A percentile compares a stretch with the other conserved stretches of the same genome.
phyloP scores from a whole-genome alignment of 352 stramenopile species.

The Pythium coloratum region DNA sequence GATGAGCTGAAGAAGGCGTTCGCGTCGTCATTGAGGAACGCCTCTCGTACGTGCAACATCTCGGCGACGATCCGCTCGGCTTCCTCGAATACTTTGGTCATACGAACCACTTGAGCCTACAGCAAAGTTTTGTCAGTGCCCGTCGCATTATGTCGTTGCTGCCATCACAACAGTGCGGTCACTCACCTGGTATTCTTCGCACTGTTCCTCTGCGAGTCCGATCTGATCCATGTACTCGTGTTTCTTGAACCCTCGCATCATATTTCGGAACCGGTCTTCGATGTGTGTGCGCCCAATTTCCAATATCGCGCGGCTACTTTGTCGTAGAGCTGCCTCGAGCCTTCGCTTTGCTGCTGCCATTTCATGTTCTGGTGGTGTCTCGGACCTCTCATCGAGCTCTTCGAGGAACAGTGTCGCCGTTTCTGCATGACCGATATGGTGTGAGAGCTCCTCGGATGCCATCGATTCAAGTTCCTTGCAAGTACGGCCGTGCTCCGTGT shows the following conservation, averaged over 20 bases:
- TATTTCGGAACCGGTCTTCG: constrained; percentile 6
- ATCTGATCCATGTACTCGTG: constrained; percentile 12
- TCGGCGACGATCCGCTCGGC: constrained; percentile 9
- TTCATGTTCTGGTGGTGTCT: constrained; percentile 7
- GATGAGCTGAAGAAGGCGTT: constrained; percentile 16
- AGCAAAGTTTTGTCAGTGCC: background rate
- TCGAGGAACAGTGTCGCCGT: background rate
- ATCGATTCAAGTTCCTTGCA: constrained; percentile 14
- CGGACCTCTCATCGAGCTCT: constrained; percentile 10
- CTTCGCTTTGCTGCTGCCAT: background rate
- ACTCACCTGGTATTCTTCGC: constrained; percentile 17
- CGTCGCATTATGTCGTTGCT: background rate
- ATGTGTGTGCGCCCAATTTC: constrained; percentile 10
- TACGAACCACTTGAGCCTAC: constrained; percentile 12
- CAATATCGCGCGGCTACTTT: constrained; percentile 20
- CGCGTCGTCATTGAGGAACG: constrained; percentile 9
- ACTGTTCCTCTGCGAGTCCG: constrained; percentile 6
- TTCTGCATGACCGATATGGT: constrained; percentile 9
- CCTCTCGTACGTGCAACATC: constrained; percentile 9
- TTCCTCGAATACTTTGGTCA: constrained; percentile 12
- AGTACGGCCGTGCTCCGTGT: background rate
- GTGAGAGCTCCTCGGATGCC: constrained; percentile 18
- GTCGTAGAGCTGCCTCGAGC: constrained; percentile 1
- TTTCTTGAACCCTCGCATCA: constrained; percentile 8
- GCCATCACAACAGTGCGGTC: background rate